Percentiles rank a stretch among this genome's conserved stretches.
These are phyloP conservation scores for Nicotiana obtusifolia DNA, from an alignment of 257 asterid species.

Conservation along the genomic window DNA sequence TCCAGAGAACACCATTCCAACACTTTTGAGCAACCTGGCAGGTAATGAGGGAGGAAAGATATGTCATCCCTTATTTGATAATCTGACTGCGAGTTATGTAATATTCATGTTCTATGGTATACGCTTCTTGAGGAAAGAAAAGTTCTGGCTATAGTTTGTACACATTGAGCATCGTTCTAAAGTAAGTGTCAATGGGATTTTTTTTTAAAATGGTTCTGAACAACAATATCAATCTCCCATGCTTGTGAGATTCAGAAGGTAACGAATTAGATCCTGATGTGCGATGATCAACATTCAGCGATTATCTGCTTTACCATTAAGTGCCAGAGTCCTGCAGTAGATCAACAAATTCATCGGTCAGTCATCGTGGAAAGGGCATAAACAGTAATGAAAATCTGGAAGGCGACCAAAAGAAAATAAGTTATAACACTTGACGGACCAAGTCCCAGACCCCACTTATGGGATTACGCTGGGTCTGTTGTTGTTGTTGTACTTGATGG, in stretches of 20 bases:
- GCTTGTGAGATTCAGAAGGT: conserved; percentile 10
- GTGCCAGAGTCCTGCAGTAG: conserved; percentile 41
- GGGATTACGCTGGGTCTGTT: too few species aligned
- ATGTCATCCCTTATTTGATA: not conserved
- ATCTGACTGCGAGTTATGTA: not conserved
- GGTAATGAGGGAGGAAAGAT: conserved; percentile 9
- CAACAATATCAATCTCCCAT: conserved; percentile 4
- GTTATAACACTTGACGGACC: not conserved
- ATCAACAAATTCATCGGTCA: conserved; percentile 13
- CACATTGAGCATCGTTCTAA: conserved; percentile 6
- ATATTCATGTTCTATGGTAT: conserved; percentile 2
- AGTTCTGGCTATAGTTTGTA: not conserved
- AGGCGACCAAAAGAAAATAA: not conserved
- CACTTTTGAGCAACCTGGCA: conserved; percentile 4
- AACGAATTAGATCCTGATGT: conserved; percentile 14
- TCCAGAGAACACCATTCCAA: not conserved
- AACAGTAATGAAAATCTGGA: not conserved
- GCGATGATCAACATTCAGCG: conserved; percentile 39
- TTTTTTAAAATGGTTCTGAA: not conserved
- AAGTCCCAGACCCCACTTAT: not conserved
- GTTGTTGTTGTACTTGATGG: not conserved
- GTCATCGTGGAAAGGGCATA: not conserved
- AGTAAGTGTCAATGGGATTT: conserved; percentile 1
- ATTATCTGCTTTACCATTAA: conserved; percentile 36
- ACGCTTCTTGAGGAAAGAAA: not conserved